Conservation (phyloP, 2,329 filamentous ascomycete genomes). For the Trichoderma afroharzianum region DNA sequence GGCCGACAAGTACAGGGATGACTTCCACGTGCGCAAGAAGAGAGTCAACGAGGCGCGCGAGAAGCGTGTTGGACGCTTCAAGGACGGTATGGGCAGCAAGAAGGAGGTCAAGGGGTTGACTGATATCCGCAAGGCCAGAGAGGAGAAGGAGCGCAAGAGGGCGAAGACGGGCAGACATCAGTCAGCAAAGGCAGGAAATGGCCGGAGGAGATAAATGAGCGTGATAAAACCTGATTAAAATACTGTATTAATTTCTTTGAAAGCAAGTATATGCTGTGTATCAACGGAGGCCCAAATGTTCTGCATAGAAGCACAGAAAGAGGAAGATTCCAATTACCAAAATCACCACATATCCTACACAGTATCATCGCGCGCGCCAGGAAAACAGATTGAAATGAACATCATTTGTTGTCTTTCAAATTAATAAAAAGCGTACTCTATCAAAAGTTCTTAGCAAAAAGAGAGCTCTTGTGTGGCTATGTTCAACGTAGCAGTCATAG, state of each 20-base stretch:
- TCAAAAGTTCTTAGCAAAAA: not conserved
- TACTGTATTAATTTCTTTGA: not conserved
- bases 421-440: not conserved
- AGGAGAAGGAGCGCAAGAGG: slow-evolving; percentile 68
- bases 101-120: slow-evolving; percentile 76
- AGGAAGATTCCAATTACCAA: not conserved
- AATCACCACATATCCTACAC: not conserved
- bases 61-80: slow-evolving; percentile 72
- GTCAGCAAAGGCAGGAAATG: slow-evolving; percentile 40
- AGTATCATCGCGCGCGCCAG: not conserved
- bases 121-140: slow-evolving; percentile 80
- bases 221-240: not conserved
- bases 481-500: not conserved
- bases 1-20: slow-evolving; percentile 86
- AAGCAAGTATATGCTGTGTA: not conserved
- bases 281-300: not conserved
- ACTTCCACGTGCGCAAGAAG: slow-evolving; percentile 89
- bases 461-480: not conserved
- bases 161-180: slow-evolving; percentile 84
- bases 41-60: slow-evolving; percentile 82
- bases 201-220: not conserved
- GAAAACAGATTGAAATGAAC: not conserved
- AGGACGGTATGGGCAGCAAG: slow-evolving; percentile 68
- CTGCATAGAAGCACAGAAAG: not conserved
- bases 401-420: not conserved